Percentiles rank a stretch among this genome's conserved stretches.
These are phyloP conservation scores for Solanum raphanifolium DNA, from an alignment of 257 asterid genomes.

Conservation along the genomic window DNA sequence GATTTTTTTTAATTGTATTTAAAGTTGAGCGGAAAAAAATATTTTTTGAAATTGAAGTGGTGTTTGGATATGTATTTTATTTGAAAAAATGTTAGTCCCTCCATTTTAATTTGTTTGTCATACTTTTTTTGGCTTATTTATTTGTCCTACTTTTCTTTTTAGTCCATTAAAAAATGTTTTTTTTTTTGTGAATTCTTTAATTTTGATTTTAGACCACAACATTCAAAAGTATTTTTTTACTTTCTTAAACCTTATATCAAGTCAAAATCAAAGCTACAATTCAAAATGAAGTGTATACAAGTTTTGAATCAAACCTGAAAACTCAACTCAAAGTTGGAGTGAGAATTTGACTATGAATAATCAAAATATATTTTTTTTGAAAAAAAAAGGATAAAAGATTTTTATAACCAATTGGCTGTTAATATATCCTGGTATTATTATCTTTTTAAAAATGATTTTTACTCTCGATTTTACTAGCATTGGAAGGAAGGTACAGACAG, in stretches of 20 bases:
- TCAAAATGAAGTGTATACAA: no score
- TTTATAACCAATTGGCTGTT: neutral
- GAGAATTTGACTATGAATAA: no score
- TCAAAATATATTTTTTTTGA: no score
- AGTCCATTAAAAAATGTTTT: neutral
- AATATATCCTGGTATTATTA: neutral
- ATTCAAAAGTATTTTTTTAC: neutral
- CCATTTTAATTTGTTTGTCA: no score
- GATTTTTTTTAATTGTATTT: neutral
- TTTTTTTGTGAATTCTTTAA: no score
- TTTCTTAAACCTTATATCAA: no score
- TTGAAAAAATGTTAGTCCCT: neutral
- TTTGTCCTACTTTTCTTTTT: no score
- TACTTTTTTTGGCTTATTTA: no score
- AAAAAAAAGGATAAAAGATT: no score
- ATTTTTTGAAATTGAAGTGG: neutral
- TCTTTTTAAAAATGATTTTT: neutral
- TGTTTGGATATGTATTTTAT: neutral
- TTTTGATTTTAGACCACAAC: neutral
- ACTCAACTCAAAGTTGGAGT: no score
- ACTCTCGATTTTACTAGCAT: conserved; percentile 8
- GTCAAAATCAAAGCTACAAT: no score
- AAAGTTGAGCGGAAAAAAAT: neutral
- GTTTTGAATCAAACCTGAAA: no score
- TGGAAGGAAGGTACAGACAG: conserved; percentile 7